Percentiles rank a stretch among this genome's conserved stretches.
These are phyloP conservation scores for Phialophora macrospora DNA, from an alignment of 2,329 filamentous ascomycete genomes.

Conservation along the genomic window DNA sequence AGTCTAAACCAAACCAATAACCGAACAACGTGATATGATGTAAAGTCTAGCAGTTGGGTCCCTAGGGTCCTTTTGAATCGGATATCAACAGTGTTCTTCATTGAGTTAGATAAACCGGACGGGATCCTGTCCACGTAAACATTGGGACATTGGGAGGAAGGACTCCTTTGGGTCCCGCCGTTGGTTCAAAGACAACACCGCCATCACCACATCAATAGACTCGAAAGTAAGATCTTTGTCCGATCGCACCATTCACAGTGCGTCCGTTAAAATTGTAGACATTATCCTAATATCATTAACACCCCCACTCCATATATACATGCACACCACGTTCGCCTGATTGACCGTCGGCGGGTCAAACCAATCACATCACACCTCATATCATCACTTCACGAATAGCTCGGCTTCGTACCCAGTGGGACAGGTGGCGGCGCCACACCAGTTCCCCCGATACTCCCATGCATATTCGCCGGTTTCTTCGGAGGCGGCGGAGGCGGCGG, in stretches of 20 bases:
- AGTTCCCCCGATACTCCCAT: slow-evolving; percentile 43
- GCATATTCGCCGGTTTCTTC: slow-evolving; percentile 57
- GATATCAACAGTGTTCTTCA: too few species aligned
- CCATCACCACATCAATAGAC: too few species aligned
- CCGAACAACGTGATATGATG: too few species aligned
- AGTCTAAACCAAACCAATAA: too few species aligned
- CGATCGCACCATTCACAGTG: neutral
- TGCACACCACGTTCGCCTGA: neutral
- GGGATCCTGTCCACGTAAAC: too few species aligned
- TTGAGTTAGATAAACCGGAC: too few species aligned
- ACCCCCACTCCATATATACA: neutral
- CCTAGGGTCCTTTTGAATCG: too few species aligned
- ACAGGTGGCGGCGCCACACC: slow-evolving; percentile 56
- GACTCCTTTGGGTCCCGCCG: too few species aligned
- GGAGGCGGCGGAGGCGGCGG: slow-evolving; percentile 63
- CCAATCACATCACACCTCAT: neutral
- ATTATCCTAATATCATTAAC: neutral
- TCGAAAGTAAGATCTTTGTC: too few species aligned
- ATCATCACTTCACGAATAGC: slow-evolving; percentile 26
- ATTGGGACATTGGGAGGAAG: too few species aligned
- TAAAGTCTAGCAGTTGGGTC: too few species aligned
- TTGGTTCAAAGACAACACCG: too few species aligned
- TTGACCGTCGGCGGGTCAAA: neutral
- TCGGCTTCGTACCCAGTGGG: slow-evolving; percentile 62
- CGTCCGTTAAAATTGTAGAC: neutral